Evolutionary conservation across 2,329 filamentous ascomycete genomes (phyloP).

Genomic region (Rhinocladiella similis): DNA sequence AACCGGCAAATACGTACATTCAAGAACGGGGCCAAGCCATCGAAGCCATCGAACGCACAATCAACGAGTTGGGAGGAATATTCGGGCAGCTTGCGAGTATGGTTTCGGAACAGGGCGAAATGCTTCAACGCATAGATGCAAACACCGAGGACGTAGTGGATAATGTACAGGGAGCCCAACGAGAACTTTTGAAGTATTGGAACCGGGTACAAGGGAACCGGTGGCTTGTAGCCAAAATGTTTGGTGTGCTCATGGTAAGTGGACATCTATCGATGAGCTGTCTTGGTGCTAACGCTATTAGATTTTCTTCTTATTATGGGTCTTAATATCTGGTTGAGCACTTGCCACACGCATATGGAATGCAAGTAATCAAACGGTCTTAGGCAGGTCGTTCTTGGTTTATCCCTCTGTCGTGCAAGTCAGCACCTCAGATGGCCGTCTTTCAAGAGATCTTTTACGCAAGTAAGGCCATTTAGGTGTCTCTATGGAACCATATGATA

Average conservation of each 20-base stretch:
- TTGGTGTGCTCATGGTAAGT: slow-evolving; percentile 75
- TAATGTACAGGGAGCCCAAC: slow-evolving; percentile 94
- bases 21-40: slow-evolving; percentile 93
- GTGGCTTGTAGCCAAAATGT: slow-evolving; percentile 85
- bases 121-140: slow-evolving; percentile 86
- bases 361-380: neutral
- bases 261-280: neutral
- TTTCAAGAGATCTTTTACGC: neutral
- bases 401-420: no score
- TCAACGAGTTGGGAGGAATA: slow-evolving; percentile 85
- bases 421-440: no score
- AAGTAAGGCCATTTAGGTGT: no score
- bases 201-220: slow-evolving; percentile 88
- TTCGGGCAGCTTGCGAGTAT: slow-evolving; percentile 94
- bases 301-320: slow-evolving; percentile 81
- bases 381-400: no score
- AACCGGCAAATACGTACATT: slow-evolving; percentile 83
- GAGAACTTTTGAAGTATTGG: slow-evolving; percentile 97
- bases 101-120: slow-evolving; percentile 96
- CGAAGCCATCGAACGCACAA: slow-evolving; percentile 94
- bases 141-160: slow-evolving; percentile 98
- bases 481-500: no score
- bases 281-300: slow-evolving; percentile 23
- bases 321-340: slow-evolving; percentile 55
- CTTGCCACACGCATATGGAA: no score